Evolutionary conservation across 78 protist genomes (phyloP), one percentile per base, ranked within the genome.

Genomic region (Dictyostelium brefeldianum): DNA sequence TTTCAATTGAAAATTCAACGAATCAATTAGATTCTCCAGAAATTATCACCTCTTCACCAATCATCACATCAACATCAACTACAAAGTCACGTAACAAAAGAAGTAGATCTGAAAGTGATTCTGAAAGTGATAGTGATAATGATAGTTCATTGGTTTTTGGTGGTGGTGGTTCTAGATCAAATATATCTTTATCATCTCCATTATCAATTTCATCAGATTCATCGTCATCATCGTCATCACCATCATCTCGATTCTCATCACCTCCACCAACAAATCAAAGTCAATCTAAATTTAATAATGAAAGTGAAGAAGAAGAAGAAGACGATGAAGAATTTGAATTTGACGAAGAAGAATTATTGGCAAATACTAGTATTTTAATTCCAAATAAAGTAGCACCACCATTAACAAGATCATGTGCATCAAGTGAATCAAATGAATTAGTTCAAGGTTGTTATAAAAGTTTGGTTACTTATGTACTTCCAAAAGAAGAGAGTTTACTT

Each of bases 371-470:
- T 36, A 36, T 3, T 3, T 36, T 36, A 1, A 36, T 36, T 36
- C 43, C 43, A 36, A 1, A 1, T 2, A 36, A 36, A 36, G 43
- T 36, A n/a, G 48, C 75, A 31, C 75, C 75, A 27, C 75, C 75
- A 14, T 67, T 67, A 67, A 67, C 75, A 15, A 67, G 75, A 67
- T 27, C 43, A 29, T 29, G 36, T 31, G 75, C 75, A 27, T 29
- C 18, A 2, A 67, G 25, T 15, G 75, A 67, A 12, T 29, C 75
- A 2, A 29, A 67, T 17, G 31, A 31, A 67, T 67, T 67, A 22
- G 75, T 67, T 3, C 75, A 67, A 67, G 75, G 75, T 67, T 67
- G 75, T 17, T 67, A 67, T 67, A 36, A 31, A 31, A 67, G 75
- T 15, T 31, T 67, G 17, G 5, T 31, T 2, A 29, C 75, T 6